These are phyloP conservation scores for Fusarium tricinctum DNA, from an alignment of 2,329 filamentous ascomycete genomes.

Conservation along the genomic window DNA sequence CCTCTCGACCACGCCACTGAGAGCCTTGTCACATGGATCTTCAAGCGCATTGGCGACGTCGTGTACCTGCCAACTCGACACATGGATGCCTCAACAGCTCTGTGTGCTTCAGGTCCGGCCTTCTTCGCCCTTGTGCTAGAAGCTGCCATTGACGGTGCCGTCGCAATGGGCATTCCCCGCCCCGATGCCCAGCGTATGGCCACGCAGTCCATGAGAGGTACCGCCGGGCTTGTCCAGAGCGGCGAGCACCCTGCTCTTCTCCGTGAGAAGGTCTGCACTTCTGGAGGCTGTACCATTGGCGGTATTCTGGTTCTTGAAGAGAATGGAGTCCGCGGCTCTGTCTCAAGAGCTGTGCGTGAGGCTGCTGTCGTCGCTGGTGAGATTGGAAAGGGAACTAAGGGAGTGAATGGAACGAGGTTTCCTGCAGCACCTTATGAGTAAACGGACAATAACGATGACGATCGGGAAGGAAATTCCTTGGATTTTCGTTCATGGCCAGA, in stretches of 20 bases:
- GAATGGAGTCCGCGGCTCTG: conserved; percentile 74
- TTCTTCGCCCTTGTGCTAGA: conserved; percentile 84
- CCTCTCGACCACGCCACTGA: conserved; percentile 68
- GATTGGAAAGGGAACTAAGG: conserved; percentile 61
- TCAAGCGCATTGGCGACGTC: conserved; percentile 79
- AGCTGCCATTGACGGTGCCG: conserved; percentile 80
- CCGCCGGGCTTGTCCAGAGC: conserved; percentile 75
- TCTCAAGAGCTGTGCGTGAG: conserved; percentile 78
- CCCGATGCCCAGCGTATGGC: conserved; percentile 82
- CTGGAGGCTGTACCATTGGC: conserved; percentile 82
- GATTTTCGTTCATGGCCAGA: background rate
- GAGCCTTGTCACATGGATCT: conserved; percentile 79
- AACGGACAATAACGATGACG: conserved; percentile 11
- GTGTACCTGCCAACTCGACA: conserved; percentile 74
- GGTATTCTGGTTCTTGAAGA: conserved; percentile 82
- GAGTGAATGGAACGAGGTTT: conserved; percentile 55
- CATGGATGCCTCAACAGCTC: conserved; percentile 81
- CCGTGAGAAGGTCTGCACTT: conserved; percentile 81
- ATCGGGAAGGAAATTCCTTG: no score
- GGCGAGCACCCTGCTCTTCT: conserved; percentile 83
- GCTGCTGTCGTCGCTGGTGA: conserved; percentile 78
- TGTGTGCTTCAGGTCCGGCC: conserved; percentile 81
- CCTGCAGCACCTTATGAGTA: conserved; percentile 32
- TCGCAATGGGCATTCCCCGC: conserved; percentile 82
- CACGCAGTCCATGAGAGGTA: conserved; percentile 82